Conservation (phyloP, 1,284 basidiomycete genomes). For the Cutaneotrichosporon cutaneum region DNA sequence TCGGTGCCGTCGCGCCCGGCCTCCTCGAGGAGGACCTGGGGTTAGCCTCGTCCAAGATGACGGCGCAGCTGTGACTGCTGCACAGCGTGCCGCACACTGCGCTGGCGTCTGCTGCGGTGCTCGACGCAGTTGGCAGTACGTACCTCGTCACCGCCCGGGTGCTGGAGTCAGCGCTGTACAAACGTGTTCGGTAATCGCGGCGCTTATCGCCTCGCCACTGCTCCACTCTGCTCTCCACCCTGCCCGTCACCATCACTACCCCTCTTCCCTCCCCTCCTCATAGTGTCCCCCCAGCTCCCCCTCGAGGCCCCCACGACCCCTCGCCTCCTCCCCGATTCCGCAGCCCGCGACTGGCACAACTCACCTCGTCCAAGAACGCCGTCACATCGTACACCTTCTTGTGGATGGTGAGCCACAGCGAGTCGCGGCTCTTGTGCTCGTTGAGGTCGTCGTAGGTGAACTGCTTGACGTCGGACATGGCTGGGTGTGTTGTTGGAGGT, state of each 20-base stretch:
- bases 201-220: background rate
- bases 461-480: constrained; percentile 7
- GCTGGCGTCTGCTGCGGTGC: background rate
- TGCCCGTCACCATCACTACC: background rate
- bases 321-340: background rate
- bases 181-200: too few species aligned
- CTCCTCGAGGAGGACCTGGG: constrained; percentile 86
- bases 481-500: background rate
- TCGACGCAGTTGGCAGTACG: background rate
- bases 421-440: constrained; percentile 69
- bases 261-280: background rate
- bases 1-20: constrained; percentile 88
- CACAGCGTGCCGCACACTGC: background rate
- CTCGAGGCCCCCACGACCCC: background rate
- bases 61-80: background rate
- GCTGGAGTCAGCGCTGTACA: constrained; percentile 58
- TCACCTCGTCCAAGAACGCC: constrained; percentile 93
- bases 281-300: background rate
- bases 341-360: constrained; percentile 27
- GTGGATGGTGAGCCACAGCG: constrained; percentile 74
- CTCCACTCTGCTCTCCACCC: background rate
- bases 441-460: constrained; percentile 65
- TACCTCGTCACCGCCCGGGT: constrained; percentile 85
- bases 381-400: constrained; percentile 93
- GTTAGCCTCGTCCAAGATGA: background rate